Evolutionary conservation across 257 asterid genomes (phyloP).

Genomic region (Gentiana straminea): DNA sequence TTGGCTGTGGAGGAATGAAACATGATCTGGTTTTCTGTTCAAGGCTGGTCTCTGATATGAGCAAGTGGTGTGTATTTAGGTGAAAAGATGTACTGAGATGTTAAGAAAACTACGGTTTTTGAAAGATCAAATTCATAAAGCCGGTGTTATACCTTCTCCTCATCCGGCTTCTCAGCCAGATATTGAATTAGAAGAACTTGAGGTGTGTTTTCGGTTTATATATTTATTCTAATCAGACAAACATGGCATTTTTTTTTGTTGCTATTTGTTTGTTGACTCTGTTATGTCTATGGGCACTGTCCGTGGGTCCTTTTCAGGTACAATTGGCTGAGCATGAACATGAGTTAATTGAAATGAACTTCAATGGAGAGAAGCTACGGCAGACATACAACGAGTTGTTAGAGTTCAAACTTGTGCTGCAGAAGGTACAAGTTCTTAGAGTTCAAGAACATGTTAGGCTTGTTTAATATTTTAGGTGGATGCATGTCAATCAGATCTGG

Average conservation of each 20-base stretch:
- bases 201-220: conserved; percentile 36
- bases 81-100: conserved; percentile 99
- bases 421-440: conserved; percentile 45
- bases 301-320: conserved; percentile 28
- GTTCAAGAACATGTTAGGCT: too few relatives aligned
- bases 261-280: conserved; percentile 1
- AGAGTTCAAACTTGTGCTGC: conserved; percentile 95
- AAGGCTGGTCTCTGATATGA: too few relatives aligned
- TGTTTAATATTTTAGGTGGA: neutral
- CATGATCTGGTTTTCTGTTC: neutral
- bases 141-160: conserved; percentile 49
- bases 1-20: too few relatives aligned
- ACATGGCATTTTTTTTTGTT: neutral
- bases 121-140: conserved; percentile 90
- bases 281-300: neutral
- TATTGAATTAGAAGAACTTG: conserved; percentile 82
- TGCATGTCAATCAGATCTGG: too few relatives aligned
- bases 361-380: conserved; percentile 76
- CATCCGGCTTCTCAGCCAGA: conserved; percentile 73
- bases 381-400: conserved; percentile 85
- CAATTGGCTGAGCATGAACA: conserved; percentile 93
- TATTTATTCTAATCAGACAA: neutral
- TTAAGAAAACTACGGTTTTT: conserved; percentile 81
- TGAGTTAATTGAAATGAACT: conserved; percentile 87
- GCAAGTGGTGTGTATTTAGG: conserved; percentile 28